A percentile compares a stretch with the other conserved stretches of the same genome.
Evolutionary conservation across 169 alveolate genomes (phyloP).

Genomic region (Plasmodium gonderi): DNA sequence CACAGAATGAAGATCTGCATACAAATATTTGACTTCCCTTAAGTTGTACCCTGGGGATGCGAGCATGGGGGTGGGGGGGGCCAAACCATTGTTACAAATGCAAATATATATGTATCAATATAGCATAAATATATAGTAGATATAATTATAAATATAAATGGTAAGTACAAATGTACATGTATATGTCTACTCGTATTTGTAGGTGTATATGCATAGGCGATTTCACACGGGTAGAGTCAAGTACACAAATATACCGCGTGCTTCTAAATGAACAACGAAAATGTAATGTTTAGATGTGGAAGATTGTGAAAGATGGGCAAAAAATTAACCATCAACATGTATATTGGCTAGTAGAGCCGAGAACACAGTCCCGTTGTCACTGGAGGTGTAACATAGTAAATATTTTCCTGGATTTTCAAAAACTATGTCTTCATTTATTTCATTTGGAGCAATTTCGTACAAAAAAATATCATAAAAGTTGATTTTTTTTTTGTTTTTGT

Average conservation of each 20-base stretch:
- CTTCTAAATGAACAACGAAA: neutral
- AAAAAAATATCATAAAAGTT: slow-evolving; percentile 30
- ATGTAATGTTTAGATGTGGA: neutral
- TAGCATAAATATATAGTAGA: no score
- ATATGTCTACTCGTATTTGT: no score
- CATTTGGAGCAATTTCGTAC: slow-evolving; percentile 15
- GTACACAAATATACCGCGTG: neutral
- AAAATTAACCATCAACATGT: slow-evolving; percentile 27
- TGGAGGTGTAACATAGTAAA: slow-evolving; percentile 55
- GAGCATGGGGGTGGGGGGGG: neutral
- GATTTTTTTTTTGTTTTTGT: slow-evolving; percentile 30
- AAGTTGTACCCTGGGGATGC: slow-evolving; percentile 27
- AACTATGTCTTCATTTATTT: slow-evolving; percentile 21
- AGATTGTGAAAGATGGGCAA: neutral
- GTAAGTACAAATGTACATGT: no score
- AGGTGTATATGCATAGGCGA: no score
- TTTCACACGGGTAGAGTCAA: no score
- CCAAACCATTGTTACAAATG: neutral
- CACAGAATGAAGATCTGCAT: slow-evolving; percentile 17
- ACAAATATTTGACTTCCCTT: slow-evolving; percentile 22
- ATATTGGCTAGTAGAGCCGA: slow-evolving; percentile 39
- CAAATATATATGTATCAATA: no score
- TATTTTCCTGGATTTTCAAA: slow-evolving; percentile 46
- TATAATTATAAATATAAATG: no score
- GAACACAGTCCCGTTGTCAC: slow-evolving; percentile 6